phyloP scores from a whole-genome alignment of 129 eudicot genomes.

The Flaveria brownii region DNA sequence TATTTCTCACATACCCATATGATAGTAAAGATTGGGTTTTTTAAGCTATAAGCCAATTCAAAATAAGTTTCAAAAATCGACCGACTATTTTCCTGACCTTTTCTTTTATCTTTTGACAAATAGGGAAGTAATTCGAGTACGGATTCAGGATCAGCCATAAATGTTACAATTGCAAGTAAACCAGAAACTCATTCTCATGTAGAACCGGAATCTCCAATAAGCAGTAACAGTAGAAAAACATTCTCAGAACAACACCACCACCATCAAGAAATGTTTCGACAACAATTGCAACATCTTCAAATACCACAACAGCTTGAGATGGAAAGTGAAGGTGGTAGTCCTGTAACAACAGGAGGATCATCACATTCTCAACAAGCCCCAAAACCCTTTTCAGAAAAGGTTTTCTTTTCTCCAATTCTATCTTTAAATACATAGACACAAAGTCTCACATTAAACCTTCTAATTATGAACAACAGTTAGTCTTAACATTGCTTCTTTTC shows the following conservation, averaged over 20 bases:
- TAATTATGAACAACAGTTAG: neutral
- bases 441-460: conserved; percentile 7
- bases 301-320: conserved; percentile 51
- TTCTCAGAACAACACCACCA: conserved; percentile 45
- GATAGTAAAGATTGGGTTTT: no score
- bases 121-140: conserved; percentile 59
- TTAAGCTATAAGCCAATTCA: neutral
- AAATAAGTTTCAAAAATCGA: neutral
- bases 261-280: conserved; percentile 40
- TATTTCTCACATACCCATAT: no score
- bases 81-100: conserved; percentile 32
- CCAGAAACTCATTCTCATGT: conserved; percentile 37
- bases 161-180: conserved; percentile 49
- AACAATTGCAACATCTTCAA: conserved; percentile 52
- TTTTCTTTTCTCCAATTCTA: conserved; percentile 10
- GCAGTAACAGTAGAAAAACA: conserved; percentile 51
- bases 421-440: neutral
- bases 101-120: conserved; percentile 37
- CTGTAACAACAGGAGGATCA: conserved; percentile 53
- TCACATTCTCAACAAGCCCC: conserved; percentile 58
- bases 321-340: conserved; percentile 66
- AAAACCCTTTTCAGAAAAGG: conserved; percentile 72
- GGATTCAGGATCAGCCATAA: conserved; percentile 78
- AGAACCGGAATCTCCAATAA: conserved; percentile 72
- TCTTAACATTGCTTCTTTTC: neutral